phyloP scores from a whole-genome alignment of 2,329 filamentous ascomycete genomes.

The Colletotrichum horii region DNA sequence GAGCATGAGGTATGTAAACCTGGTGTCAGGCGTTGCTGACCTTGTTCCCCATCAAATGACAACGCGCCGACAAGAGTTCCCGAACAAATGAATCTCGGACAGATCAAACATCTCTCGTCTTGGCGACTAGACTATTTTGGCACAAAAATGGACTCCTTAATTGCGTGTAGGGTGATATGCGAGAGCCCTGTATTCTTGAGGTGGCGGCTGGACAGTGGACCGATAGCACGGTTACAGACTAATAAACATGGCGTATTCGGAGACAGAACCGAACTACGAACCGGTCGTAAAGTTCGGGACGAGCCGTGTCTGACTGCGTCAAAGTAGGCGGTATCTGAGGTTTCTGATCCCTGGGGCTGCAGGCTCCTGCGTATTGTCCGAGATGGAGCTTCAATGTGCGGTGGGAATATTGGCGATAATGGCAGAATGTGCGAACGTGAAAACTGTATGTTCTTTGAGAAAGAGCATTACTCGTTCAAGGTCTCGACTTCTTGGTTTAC shows the following conservation, averaged over 20 bases:
- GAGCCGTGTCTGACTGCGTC: background rate
- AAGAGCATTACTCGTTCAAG: background rate
- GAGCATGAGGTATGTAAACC: background rate
- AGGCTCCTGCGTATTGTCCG: background rate
- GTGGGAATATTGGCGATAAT: background rate
- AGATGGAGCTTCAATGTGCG: background rate
- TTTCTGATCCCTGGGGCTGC: background rate
- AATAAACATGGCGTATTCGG: background rate
- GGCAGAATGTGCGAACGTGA: background rate
- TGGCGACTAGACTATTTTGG: background rate
- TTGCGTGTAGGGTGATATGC: background rate
- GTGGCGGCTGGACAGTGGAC: background rate
- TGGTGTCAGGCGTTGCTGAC: accelerated
- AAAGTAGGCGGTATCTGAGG: background rate
- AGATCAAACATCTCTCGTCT: background rate
- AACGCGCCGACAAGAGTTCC: background rate
- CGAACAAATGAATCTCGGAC: background rate
- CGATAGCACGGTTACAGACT: background rate
- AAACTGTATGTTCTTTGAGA: background rate
- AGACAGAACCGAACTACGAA: background rate
- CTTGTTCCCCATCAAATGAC: background rate
- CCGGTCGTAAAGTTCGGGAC: background rate
- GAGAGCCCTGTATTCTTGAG: background rate
- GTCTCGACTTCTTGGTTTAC: background rate
- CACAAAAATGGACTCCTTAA: background rate